phyloP scores from a whole-genome alignment of 306 rosid species.

The Aeschynomene evenia region DNA sequence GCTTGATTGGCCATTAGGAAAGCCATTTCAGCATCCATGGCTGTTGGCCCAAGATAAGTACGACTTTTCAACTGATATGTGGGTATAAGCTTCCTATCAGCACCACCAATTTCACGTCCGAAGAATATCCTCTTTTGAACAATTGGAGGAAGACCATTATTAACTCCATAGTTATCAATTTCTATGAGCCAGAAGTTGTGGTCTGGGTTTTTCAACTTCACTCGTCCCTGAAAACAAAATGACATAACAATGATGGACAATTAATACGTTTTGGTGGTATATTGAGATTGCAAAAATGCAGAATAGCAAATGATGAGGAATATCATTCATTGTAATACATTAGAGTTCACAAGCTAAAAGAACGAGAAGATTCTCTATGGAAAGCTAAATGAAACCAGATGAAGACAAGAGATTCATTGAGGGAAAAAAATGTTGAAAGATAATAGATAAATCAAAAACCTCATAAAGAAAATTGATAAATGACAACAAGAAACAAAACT shows the following conservation, averaged over 20 bases:
- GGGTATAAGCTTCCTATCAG: slow-evolving; percentile 90
- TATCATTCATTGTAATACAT: background rate
- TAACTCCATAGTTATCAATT: slow-evolving; percentile 67
- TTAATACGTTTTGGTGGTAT: background rate
- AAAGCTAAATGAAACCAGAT: slow-evolving; percentile 20
- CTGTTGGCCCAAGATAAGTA: slow-evolving; percentile 96
- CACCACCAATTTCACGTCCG: slow-evolving; percentile 88
- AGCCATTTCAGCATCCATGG: slow-evolving; percentile 99
- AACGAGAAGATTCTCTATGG: background rate
- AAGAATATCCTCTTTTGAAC: slow-evolving; percentile 72
- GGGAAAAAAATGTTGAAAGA: background rate
- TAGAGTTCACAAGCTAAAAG: slow-evolving; percentile 8
- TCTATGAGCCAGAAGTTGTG: slow-evolving; percentile 90
- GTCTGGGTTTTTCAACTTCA: slow-evolving; percentile 77
- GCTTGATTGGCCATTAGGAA: slow-evolving; percentile 98
- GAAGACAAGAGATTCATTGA: background rate
- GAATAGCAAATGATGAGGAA: slow-evolving; percentile 11
- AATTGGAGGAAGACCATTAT: slow-evolving; percentile 91
- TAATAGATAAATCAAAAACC: background rate
- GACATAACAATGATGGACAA: slow-evolving; percentile 4
- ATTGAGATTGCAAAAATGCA: background rate
- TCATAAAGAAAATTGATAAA: background rate
- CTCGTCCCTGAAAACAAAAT: slow-evolving; percentile 65
- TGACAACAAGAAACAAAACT: background rate
- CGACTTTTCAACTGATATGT: slow-evolving; percentile 94